Conservation (phyloP, 75 land plant species). For the Cryptomeria japonica region DNA sequence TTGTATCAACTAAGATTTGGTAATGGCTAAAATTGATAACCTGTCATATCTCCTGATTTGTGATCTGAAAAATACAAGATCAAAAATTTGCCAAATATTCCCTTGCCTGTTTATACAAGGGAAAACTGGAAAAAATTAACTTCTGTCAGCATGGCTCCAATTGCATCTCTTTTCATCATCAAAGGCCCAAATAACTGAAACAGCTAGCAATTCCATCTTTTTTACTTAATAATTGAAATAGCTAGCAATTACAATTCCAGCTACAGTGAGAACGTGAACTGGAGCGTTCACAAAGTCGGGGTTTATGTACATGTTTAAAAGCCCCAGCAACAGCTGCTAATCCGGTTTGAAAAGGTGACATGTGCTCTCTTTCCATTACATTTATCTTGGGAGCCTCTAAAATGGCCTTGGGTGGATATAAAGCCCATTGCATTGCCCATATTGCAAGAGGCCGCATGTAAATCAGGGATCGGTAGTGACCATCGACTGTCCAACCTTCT, state of each 20-base stretch:
- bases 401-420: conserved; percentile 65
- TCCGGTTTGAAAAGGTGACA: conserved; percentile 17
- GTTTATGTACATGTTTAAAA: conserved; percentile 10
- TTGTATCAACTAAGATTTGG: background rate
- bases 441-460: conserved; percentile 98
- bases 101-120: background rate
- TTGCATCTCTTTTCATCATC: background rate
- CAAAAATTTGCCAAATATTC: conserved; percentile 6
- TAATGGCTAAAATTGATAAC: background rate
- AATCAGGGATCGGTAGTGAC: conserved; percentile 82
- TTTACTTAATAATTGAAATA: background rate
- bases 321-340: conserved; percentile 10
- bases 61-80: background rate
- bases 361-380: conserved; percentile 58
- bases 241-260: conserved; percentile 10
- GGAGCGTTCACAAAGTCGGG: background rate
- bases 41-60: background rate
- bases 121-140: conserved; percentile 8
- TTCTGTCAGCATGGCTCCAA: background rate
- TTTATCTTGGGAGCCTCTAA: conserved; percentile 78
- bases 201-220: background rate
- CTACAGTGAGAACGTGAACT: background rate
- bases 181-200: background rate
- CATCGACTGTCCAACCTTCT: conserved; percentile 92
- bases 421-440: conserved; percentile 98